Evolutionary conservation across 2,329 filamentous ascomycete species (phyloP).

Genomic region (Phaeophleospora eucalypticola): DNA sequence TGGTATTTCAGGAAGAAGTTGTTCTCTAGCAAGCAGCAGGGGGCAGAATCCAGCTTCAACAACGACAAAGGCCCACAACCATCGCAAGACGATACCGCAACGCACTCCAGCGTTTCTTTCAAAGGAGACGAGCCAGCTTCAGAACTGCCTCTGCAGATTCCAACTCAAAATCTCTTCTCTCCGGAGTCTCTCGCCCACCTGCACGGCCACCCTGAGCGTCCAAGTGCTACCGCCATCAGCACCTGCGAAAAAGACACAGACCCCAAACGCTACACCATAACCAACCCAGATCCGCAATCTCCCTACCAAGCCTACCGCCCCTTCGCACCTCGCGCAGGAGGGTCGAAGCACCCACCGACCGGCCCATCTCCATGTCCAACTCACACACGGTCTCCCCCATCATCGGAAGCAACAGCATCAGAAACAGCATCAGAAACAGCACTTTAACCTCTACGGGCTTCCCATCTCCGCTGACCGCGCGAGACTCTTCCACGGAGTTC

Average conservation of each 20-base stretch:
- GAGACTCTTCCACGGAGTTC: background rate
- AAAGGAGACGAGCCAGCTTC: background rate
- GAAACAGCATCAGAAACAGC: background rate
- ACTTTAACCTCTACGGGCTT: background rate
- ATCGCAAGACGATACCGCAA: background rate
- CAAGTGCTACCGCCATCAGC: background rate
- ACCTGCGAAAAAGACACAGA: background rate
- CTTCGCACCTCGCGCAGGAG: background rate
- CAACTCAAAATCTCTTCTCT: background rate
- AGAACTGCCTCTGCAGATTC: background rate
- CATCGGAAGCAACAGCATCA: background rate
- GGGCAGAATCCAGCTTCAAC: background rate
- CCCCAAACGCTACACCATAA: constrained; percentile 5
- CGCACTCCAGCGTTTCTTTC: background rate
- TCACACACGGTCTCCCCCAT: background rate
- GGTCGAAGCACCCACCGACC: constrained; percentile 2
- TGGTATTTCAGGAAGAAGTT: background rate
- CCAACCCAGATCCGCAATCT: constrained; percentile 5
- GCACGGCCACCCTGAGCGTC: background rate
- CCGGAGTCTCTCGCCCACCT: background rate
- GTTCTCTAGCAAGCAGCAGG: background rate
- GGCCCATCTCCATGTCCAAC: background rate
- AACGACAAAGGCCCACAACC: background rate
- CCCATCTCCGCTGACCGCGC: background rate
- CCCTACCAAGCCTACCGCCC: background rate